Conservation (phyloP, 805 yeast genomes). For the Pichia paraexigua region DNA sequence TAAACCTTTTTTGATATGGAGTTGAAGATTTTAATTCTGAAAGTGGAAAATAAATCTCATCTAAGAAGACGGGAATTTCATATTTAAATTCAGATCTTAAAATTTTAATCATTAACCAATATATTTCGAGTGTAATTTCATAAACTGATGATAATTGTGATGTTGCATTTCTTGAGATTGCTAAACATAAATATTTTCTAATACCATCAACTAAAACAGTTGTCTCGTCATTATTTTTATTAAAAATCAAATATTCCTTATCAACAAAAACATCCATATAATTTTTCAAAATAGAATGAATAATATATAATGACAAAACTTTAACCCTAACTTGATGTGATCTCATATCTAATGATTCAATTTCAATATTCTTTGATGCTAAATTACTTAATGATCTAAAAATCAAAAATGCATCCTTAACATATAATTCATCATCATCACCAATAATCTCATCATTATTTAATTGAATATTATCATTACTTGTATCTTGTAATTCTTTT, state of each 20-base stretch:
- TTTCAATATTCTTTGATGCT: constrained; percentile 76
- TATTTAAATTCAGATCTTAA: constrained; percentile 82
- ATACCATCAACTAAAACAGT: constrained; percentile 69
- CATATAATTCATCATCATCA: constrained; percentile 57
- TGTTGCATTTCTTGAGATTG: constrained; percentile 86
- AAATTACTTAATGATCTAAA: constrained; percentile 94
- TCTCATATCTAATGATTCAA: constrained; percentile 71
- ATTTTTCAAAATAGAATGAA: constrained; percentile 77
- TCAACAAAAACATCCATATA: constrained; percentile 76
- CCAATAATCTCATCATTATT: constrained; percentile 36
- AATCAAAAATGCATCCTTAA: constrained; percentile 86
- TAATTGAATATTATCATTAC: constrained; percentile 47
- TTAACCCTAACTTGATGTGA: constrained; percentile 92
- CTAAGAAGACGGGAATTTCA: constrained; percentile 89
- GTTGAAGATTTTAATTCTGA: constrained; percentile 89
- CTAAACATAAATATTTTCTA: constrained; percentile 73
- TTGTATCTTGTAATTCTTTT: constrained; percentile 46
- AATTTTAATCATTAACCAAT: constrained; percentile 81
- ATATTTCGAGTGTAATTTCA: constrained; percentile 85
- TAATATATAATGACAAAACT: constrained; percentile 75
- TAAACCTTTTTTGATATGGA: constrained; percentile 84
- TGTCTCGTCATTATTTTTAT: constrained; percentile 42
- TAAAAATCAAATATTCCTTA: constrained; percentile 44
- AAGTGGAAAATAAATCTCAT: constrained; percentile 90
- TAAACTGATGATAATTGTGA: constrained; percentile 86